Conservation (phyloP, 2,329 filamentous ascomycete species). For the Aspergillus thermomutatus region DNA sequence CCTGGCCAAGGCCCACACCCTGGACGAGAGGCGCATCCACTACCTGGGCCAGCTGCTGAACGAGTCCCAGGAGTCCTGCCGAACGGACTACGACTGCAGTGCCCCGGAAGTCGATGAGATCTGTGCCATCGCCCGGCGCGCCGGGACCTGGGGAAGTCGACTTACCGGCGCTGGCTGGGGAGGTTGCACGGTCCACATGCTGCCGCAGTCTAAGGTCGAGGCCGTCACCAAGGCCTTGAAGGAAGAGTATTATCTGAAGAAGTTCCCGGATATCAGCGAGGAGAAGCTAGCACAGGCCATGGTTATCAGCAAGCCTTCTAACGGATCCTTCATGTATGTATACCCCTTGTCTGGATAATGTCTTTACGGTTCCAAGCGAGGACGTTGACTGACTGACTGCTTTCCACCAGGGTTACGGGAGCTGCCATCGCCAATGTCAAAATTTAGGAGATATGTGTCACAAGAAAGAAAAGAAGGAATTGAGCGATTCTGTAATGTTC, state of each 20-base stretch:
- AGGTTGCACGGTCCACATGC: conserved; percentile 90
- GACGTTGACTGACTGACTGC: conserved; percentile 11
- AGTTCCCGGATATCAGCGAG: conserved; percentile 62
- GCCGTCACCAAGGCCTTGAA: conserved; percentile 74
- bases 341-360: neutral
- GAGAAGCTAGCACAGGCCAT: conserved; percentile 77
- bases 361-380: neutral
- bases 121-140: conserved; percentile 71
- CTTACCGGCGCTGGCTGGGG: conserved; percentile 96
- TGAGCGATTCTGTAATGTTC: conserved; percentile 1
- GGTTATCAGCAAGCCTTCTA: conserved; percentile 76
- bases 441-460: conserved; percentile 19
- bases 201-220: conserved; percentile 77
- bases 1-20: conserved; percentile 56
- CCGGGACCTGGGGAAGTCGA: conserved; percentile 79
- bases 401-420: conserved; percentile 30
- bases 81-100: conserved; percentile 85
- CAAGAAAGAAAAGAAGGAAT: conserved; percentile 1
- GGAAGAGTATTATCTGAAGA: conserved; percentile 75
- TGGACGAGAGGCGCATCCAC: conserved; percentile 64
- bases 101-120: conserved; percentile 89
- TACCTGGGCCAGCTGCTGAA: conserved; percentile 82
- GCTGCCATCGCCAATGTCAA: conserved; percentile 35
- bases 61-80: conserved; percentile 81
- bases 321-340: conserved; percentile 43